Base-by-base conservation (phyloP, 2,329 filamentous ascomycete genomes). In the Alternaria novae-zelandiae region DNA sequence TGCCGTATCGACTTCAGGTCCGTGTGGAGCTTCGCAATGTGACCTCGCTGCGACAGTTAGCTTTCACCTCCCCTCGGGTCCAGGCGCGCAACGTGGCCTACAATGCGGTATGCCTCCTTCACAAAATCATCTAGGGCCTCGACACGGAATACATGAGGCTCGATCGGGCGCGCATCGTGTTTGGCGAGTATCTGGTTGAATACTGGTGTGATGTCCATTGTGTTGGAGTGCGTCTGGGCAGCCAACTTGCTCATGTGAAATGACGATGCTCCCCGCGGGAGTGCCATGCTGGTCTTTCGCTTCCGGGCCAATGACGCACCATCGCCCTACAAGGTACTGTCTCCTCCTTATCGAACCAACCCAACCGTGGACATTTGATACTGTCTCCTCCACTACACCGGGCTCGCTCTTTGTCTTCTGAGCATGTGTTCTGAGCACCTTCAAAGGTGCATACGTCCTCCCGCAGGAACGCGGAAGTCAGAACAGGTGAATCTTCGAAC, bases 41-140 rank as follows among this genome's bases (percentile, higher is more conserved):
- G 93, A 8, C 89, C 87, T 78, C 97, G 96, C 94, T 97, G 74
- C 50, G 25, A 17, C 50, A 26, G 61, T 72, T 63, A 74, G 74
- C 68, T 78, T 73, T 68, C 67, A 59, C 59, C 59, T 44, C 26
- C 30, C 20, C 25, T 45, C 43, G 59, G 59, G 50, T 25, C 41
- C 54, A 56, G 57, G 50, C 47, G 32, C 60, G 68, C 65, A 68
- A 71, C 66, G 74, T 75, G 54, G 80, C 86, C 74, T 83, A 96
- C 94, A 80, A 98, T 97, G 78, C 91, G 89, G 82, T 97, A 96
- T 57, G 96, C 96, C 82, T 98, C 95, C 77, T 95, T 94, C 32
- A 98, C 84, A 78, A 98, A 99, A 73, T 91, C 91, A 78, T 97
- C 92, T 54, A 96, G 86, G 57, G 75, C 73, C 50, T 77, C 76